phyloP scores from a whole-genome alignment of 1,284 basidiomycete species.

The Sanguinoderma infundibulare region DNA sequence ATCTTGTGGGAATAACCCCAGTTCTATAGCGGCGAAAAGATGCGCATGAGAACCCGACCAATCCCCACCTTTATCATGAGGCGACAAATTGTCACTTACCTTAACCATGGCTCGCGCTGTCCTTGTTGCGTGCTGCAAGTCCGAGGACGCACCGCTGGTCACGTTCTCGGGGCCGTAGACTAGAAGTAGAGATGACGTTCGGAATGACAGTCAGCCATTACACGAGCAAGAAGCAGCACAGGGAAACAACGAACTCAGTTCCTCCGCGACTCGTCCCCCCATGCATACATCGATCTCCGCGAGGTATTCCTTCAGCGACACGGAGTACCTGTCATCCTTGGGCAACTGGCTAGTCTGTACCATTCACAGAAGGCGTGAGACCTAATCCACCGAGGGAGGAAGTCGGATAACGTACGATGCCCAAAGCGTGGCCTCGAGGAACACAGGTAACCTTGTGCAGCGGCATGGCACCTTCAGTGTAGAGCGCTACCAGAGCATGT shows the following conservation, averaged over 20 bases:
- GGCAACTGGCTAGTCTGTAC: slow-evolving; percentile 84
- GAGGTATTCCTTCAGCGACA: slow-evolving; percentile 73
- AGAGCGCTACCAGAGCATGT: slow-evolving; percentile 89
- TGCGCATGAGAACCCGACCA: slow-evolving; percentile 13
- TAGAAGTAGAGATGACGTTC: slow-evolving; percentile 33
- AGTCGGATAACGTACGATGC: slow-evolving; percentile 64
- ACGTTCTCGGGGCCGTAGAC: slow-evolving; percentile 90
- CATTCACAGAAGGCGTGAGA: background rate
- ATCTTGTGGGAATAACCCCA: slow-evolving; percentile 89
- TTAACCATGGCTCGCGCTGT: slow-evolving; percentile 91
- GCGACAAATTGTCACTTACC: slow-evolving; percentile 48
- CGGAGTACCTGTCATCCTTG: slow-evolving; percentile 79
- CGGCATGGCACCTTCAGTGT: slow-evolving; percentile 92
- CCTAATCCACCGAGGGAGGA: background rate
- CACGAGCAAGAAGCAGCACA: background rate
- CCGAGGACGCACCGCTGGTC: slow-evolving; percentile 89
- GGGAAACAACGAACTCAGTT: slow-evolving; percentile 62
- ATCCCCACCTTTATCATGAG: slow-evolving; percentile 6
- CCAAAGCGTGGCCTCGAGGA: slow-evolving; percentile 90
- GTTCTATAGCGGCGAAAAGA: slow-evolving; percentile 36
- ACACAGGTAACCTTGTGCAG: slow-evolving; percentile 96
- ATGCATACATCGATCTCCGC: slow-evolving; percentile 89
- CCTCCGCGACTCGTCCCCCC: slow-evolving; percentile 93
- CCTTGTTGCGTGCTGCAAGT: slow-evolving; percentile 79
- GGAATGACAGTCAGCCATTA: slow-evolving; percentile 15